These are phyloP conservation scores for Paracamarosporium sp. DNA, from an alignment of 2,329 filamentous ascomycete species.

Conservation along the genomic window DNA sequence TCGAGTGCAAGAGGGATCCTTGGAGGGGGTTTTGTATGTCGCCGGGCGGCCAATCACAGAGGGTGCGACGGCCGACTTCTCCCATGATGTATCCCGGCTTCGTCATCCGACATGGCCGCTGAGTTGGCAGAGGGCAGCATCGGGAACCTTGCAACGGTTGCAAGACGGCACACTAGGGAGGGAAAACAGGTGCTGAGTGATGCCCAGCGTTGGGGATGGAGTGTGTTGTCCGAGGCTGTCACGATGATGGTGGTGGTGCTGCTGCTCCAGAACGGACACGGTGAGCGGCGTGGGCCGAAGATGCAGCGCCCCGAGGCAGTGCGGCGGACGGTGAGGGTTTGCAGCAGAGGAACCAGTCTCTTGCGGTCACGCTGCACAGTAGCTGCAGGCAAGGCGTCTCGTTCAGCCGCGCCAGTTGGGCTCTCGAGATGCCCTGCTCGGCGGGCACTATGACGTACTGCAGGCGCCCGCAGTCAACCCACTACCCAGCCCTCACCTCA, in stretches of 20 bases:
- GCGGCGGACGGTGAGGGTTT: conserved; percentile 4
- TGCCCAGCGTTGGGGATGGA: background rate
- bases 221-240: background rate
- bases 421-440: conserved; percentile 4
- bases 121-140: conserved; percentile 29
- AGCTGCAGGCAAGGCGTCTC: background rate
- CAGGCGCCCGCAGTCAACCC: conserved; percentile 7
- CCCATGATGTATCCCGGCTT: conserved; percentile 6
- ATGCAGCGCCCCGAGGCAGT: conserved; percentile 6
- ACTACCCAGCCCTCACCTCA: conserved; percentile 19
- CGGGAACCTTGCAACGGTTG: conserved; percentile 15
- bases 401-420: conserved; percentile 4
- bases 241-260: background rate
- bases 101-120: conserved; percentile 17
- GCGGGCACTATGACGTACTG: conserved; percentile 13
- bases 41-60: background rate
- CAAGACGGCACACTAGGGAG: background rate
- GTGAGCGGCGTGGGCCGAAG: background rate
- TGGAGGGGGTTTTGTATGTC: background rate
- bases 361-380: conserved; percentile 1
- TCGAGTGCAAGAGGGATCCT: conserved; percentile 3
- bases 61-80: conserved; percentile 4
- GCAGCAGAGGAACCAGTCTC: background rate
- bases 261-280: conserved; percentile 5
- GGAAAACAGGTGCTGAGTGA: conserved; percentile 4